phyloP scores from a whole-genome alignment of 2,329 filamentous ascomycete genomes.

The Diaporthe velutina region DNA sequence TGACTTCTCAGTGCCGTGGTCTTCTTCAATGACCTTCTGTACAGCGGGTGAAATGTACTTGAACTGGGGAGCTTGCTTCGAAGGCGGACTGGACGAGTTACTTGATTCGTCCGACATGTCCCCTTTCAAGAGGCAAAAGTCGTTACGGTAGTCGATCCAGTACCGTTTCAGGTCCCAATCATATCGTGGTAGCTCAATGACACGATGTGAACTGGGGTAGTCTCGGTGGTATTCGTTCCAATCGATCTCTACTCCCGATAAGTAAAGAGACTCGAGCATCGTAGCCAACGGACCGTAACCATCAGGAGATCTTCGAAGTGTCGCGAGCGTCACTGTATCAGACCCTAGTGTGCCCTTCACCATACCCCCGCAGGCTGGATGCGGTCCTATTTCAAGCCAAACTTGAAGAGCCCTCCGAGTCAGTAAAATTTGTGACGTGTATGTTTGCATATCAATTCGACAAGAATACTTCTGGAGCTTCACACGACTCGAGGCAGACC shows the following conservation, averaged over 20 bases:
- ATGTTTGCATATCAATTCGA: too few relatives aligned
- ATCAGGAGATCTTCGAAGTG: not conserved
- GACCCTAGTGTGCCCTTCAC: slow-evolving; percentile 6
- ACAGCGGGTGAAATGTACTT: slow-evolving; percentile 4
- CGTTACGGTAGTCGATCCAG: slow-evolving; percentile 13
- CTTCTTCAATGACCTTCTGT: not conserved
- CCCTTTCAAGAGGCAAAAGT: slow-evolving; percentile 7
- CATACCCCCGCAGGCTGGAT: slow-evolving; percentile 1
- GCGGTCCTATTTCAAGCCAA: slow-evolving; percentile 5
- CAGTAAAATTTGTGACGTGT: not conserved
- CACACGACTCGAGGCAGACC: too few relatives aligned
- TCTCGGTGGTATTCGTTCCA: slow-evolving; percentile 18
- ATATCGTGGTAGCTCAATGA: not conserved
- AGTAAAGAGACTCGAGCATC: slow-evolving; percentile 1
- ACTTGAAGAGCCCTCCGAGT: not conserved
- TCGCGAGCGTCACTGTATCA: not conserved
- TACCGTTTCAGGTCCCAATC: slow-evolving; percentile 3
- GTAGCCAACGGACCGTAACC: not conserved
- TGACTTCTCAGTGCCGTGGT: not conserved
- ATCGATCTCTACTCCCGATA: not conserved
- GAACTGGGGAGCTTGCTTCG: not conserved
- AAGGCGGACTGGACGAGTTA: not conserved
- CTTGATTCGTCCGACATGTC: not conserved
- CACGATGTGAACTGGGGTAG: not conserved
- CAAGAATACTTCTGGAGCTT: too few relatives aligned